Base-by-base conservation (phyloP, 1,284 basidiomycete genomes). In the Meripilus lineatus region DNA sequence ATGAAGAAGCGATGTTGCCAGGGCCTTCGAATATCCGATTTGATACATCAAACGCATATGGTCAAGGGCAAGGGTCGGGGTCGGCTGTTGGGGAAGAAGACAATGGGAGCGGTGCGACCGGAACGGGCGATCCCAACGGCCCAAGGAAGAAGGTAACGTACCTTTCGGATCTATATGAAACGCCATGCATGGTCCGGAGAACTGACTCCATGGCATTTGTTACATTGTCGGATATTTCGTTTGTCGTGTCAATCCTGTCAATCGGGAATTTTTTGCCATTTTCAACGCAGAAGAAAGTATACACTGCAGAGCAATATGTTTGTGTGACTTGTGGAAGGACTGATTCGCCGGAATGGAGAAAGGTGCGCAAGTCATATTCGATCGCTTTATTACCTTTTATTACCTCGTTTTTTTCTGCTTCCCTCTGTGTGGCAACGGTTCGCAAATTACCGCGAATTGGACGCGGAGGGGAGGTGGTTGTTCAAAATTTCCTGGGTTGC, bases 331-430 rank as follows among this genome's bases (percentile, higher is more conserved):
- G 87, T 51, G 88, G 87, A 18, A 74, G 83, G 42, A 89, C 84
- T 1, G 85, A 88, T 59, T 90, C 84, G 22, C 87, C 83, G 1
- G 88, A 86, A 66, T 90, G 83, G 89, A 77, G 84, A 57, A 92
- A 86, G 77, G 87, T 83, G 45, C 44, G 65, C 28, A 22, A 15
- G 57, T 32, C 26, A 26, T 32, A 48, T 24, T 49, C 42, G 33
- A 26, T 36, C 32, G 51, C 26, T 48, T 32, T 34, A 50, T 44
- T 52, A 46, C 46, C 34, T 35, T 40, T 20, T 43, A 35, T 35
- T 50, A 49, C 57, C 33, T 48, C 45, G 3, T 45, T 57, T 28
- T 50, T n/a, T n/a, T n/a, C n/a, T n/a, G n/a, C n/a, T n/a, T n/a
- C n/a, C n/a, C n/a, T n/a, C n/a, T n/a, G n/a, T n/a, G n/a, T n/a